phyloP scores from a whole-genome alignment of 2,329 filamentous ascomycete genomes.

The Sporothrix curviconia region DNA sequence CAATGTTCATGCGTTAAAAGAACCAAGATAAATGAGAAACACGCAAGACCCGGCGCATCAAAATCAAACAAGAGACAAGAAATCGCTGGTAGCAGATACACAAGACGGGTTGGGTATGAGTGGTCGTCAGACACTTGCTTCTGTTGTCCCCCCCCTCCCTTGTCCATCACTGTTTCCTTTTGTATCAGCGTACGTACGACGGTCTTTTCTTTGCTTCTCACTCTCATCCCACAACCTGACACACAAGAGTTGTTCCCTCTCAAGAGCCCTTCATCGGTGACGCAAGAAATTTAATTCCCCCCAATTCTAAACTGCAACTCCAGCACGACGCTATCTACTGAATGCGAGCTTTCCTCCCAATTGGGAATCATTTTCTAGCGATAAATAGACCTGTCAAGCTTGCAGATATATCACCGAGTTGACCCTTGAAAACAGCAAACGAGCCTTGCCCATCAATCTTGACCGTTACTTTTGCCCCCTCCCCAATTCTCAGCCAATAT shows the following conservation, averaged over 20 bases:
- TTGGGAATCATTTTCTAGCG: no score
- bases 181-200: conserved; percentile 1
- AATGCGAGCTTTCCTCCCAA: no score
- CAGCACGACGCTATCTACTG: not conserved
- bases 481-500: not conserved
- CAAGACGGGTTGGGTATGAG: not conserved
- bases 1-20: conserved; percentile 3
- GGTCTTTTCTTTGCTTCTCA: not conserved
- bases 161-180: not conserved
- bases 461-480: not conserved
- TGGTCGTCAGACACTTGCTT: not conserved
- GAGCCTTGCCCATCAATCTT: no score
- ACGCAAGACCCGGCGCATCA: not conserved
- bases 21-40: conserved; percentile 11
- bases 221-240: conserved; percentile 3
- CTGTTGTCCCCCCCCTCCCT: not conserved
- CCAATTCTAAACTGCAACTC: not conserved
- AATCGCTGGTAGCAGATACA: not conserved
- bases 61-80: not conserved
- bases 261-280: not conserved
- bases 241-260: not conserved
- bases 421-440: no score
- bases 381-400: no score
- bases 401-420: no score
- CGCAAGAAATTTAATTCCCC: no score